Evolutionary conservation across 345 rosid genomes (phyloP), one percentile per base, ranked within the genome.

Genomic region (Xanthoceras sorbifolium): DNA sequence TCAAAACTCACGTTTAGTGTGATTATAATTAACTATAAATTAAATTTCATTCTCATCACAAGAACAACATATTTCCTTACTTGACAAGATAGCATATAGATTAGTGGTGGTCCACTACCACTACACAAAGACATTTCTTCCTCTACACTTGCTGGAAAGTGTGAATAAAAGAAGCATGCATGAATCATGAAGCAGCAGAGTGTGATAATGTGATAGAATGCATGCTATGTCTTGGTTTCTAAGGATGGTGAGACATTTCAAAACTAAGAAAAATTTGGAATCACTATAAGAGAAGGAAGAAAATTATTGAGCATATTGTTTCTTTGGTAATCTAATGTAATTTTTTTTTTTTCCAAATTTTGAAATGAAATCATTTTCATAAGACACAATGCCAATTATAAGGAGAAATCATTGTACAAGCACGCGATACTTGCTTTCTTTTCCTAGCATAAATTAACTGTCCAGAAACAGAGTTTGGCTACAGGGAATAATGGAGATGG

Each of bases 381-480:
- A 14, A n/a, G n/a, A n/a, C 20, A 28, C 22, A 36, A 36, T 22
- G 20, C 50, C 44, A 31, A 26, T 57, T 57, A 29, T 8, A 23
- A 59, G 6, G 65, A 34, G 22, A 72, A 57, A 59, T 61, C 68
- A 25, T 62, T 7, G 17, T 69, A 38, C 4, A 20, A 4, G 44
- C 31, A 55, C 38, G 69, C 48, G 50, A 66, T 73, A 38, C 64
- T 59, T 72, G 70, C 36, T 61, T 67, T 34, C 71, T 50, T 28
- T 32, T n/a, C n/a, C 63, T 79, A 31, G n/a, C 60, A 46, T 46
- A 52, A 61, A 6, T 44, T 20, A 38, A 62, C 42, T 59, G 65
- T 32, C 68, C 69, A 59, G 63, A 55, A 59, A 46, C 29, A 76
- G 44, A 6, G 12, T 10, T 72, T 55, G 67, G 11, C 76, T 28